Base-by-base conservation (phyloP, 2,329 filamentous ascomycete genomes). In the Apiospora phragmitis region DNA sequence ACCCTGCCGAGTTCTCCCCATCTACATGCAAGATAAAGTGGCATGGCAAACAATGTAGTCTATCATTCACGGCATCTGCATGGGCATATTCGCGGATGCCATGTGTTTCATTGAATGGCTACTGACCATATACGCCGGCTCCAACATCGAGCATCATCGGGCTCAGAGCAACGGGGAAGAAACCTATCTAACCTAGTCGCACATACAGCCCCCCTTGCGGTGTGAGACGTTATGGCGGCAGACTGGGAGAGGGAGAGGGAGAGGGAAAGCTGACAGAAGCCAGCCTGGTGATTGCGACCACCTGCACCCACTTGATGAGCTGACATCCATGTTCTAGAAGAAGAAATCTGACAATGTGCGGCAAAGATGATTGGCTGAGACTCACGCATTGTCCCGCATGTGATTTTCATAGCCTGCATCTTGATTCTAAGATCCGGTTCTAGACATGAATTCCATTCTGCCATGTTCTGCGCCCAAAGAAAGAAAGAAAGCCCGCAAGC, bases 161-260 rank as follows among this genome's bases (percentile, higher is more conserved):
- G 51, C 51, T 29, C 26, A 59, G 26, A 59, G 51, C 26, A 59
- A 59, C 26, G 26, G 51, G 51, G 9, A 18, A 32, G 16, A 21
- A 59, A 59, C 9, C 51, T 8, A 35, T 59, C n/a, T n/a, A 32
- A 35, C 35, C n/a, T n/a, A 32, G 29, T 55, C 26, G 49, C 32
- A 62, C 51, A 62, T 55, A 62, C 51, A 62, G 51, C 51, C 51
- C 51, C 49, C 51, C 65, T 47, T 67, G 65, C 65, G 65, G 65
- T 67, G 65, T 67, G 65, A 47, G 65, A 45, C n/a, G 51, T 9
- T 26, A 26, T 38, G 29, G 29, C 32, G 51, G 51, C 24, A 67
- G 41, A 47, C 26, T 24, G 32, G 29, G 29, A 65, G n/a, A 29
- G 29, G 29, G 59, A 65, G 59, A 32, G 51, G 21, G 41, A 11